These are phyloP conservation scores for Chalciporus sphaerocephalus DNA, from an alignment of 768 basidiomycete genomes.

Conservation along the genomic window DNA sequence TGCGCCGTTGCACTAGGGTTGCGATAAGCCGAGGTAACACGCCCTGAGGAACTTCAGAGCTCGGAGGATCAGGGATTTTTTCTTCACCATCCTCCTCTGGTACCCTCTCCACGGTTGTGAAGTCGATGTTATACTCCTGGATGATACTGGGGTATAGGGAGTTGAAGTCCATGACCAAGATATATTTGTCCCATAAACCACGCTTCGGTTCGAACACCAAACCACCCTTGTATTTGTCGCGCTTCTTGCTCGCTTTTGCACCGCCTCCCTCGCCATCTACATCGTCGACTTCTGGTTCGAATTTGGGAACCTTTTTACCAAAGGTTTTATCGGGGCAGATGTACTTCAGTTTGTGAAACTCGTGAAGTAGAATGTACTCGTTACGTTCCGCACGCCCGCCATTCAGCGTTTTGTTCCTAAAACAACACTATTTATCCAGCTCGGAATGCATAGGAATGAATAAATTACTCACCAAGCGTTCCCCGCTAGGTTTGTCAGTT, in stretches of 20 bases:
- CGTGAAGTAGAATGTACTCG: slow-evolving; percentile 97
- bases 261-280: slow-evolving; percentile 43
- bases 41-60: slow-evolving; percentile 66
- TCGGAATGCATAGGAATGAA: not conserved
- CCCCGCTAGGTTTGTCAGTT: slow-evolving; percentile 92
- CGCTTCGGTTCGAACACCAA: slow-evolving; percentile 95
- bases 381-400: slow-evolving; percentile 98
- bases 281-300: slow-evolving; percentile 50
- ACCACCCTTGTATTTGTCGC: slow-evolving; percentile 98
- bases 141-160: slow-evolving; percentile 99
- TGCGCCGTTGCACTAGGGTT: slow-evolving; percentile 86
- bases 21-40: slow-evolving; percentile 96
- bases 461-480: slow-evolving; percentile 77
- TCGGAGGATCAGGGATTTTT: slow-evolving; percentile 85
- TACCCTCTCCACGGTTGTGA: slow-evolving; percentile 84
- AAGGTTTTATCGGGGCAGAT: slow-evolving; percentile 93
- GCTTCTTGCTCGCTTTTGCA: slow-evolving; percentile 56
- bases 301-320: slow-evolving; percentile 65
- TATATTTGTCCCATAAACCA: slow-evolving; percentile 93
- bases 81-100: slow-evolving; percentile 70
- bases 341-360: slow-evolving; percentile 94
- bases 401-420: slow-evolving; percentile 94
- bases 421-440: not conserved
- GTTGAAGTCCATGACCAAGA: slow-evolving; percentile 99
- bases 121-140: slow-evolving; percentile 99